These are phyloP conservation scores for Myrmaecium sp. DNA, from an alignment of 2,329 filamentous ascomycete species.

Conservation along the genomic window DNA sequence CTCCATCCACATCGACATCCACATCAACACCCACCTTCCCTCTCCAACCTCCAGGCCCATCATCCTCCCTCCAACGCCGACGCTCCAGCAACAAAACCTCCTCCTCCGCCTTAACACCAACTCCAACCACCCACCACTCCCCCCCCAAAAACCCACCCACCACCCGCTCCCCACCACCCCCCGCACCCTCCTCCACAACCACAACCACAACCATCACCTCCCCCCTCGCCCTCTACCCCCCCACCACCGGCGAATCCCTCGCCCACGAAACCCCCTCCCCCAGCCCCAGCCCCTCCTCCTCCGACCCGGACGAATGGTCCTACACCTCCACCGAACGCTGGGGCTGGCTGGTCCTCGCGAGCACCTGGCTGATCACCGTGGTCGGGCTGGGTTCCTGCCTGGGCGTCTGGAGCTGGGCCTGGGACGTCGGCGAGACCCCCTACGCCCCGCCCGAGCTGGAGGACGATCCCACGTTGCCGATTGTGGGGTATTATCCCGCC, in stretches of 20 bases:
- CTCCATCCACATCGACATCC: slow-evolving; percentile 7
- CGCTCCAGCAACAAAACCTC: slow-evolving; percentile 14
- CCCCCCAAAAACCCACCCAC: too few species aligned
- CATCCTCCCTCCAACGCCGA: slow-evolving; percentile 13
- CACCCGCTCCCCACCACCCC: too few species aligned
- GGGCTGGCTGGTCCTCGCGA: slow-evolving; percentile 83
- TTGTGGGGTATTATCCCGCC: slow-evolving; percentile 92
- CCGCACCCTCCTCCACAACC: too few species aligned
- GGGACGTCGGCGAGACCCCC: slow-evolving; percentile 92
- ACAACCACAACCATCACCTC: too few species aligned
- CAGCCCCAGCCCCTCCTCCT: slow-evolving; percentile 7
- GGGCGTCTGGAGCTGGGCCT: slow-evolving; percentile 95
- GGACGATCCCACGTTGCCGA: slow-evolving; percentile 84
- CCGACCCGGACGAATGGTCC: slow-evolving; percentile 49
- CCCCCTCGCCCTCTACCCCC: slow-evolving; percentile 1
- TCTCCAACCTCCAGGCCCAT: slow-evolving; percentile 8
- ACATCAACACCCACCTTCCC: slow-evolving; percentile 5
- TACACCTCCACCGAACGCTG: slow-evolving; percentile 94
- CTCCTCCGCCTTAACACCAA: slow-evolving; percentile 10
- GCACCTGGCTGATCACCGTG: slow-evolving; percentile 93
- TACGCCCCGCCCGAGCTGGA: slow-evolving; percentile 91
- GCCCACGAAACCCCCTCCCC: slow-evolving; percentile 3
- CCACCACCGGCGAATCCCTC: slow-evolving; percentile 7
- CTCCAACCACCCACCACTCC: slow-evolving; percentile 8
- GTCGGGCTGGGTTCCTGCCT: slow-evolving; percentile 92